Evolutionary conservation across 2,329 filamentous ascomycete genomes (phyloP), one percentile per base, ranked within the genome.

Genomic region (Chaetomium sp.): DNA sequence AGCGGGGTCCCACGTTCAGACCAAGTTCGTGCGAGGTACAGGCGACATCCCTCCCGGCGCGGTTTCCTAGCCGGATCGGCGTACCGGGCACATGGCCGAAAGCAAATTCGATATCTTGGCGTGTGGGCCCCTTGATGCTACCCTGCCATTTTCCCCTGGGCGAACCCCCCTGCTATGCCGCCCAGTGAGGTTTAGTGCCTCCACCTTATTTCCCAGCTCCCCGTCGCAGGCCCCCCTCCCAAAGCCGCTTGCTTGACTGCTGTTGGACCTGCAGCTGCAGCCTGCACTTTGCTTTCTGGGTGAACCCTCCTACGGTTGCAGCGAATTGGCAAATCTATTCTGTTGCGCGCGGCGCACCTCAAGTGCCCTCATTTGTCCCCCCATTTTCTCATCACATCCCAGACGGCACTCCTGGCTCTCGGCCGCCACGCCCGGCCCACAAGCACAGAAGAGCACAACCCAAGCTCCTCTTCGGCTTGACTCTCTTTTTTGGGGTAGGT

Each of bases 221-320:
- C 37, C 37, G 12, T 38, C 37, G 8, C 37, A 38, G 19, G 19
- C 19, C 19, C 19, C 19, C 19, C 19, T 27, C 56, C 49, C 48
- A 53, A 46, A 56, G 55, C 53, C 52, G 56, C 53, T 55, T 57
- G 56, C 55, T 56, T 57, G 53, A 55, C 53, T 59, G 58, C 56
- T 51, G 53, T n/a, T 52, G 52, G 54, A 40, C 44, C 49, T 56
- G 59, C 59, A 59, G 46, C 46, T 55, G 54, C 54, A 52, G 50
- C 48, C 46, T 53, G 52, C 51, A 33, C 41, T 53, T 57, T 43
- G 52, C 56, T 27, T 54, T 50, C 40, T 33, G 11, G 19, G 19
- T 27, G 33, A 33, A 37, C 40, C 19, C 51, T 40, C 47, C 10
- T 27, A 6, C n/a, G 53, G 19, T 14, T 33, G 44, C 52, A 27